These are phyloP conservation scores for Amborella trichopoda DNA, from an alignment of 164 flowering plant genomes.

Conservation along the genomic window DNA sequence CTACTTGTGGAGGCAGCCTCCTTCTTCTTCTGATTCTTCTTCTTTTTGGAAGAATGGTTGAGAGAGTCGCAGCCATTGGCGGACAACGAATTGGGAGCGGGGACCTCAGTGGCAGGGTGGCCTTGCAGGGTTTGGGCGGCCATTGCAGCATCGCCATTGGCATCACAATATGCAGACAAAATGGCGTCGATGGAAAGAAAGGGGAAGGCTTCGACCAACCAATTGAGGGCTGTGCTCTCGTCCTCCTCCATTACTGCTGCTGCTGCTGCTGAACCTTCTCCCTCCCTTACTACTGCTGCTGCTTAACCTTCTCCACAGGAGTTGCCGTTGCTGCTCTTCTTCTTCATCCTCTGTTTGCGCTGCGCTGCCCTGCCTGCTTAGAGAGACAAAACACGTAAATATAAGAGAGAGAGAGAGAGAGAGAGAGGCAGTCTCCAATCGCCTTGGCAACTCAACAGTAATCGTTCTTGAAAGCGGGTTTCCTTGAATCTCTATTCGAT, in stretches of 20 bases:
- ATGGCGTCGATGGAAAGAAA: slow-evolving; percentile 30
- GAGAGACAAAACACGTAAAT: background rate
- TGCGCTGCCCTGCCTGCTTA: background rate
- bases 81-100: slow-evolving; percentile 15
- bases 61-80: slow-evolving; percentile 9
- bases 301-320: background rate
- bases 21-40: slow-evolving; percentile 32
- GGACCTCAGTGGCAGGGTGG: slow-evolving; percentile 30
- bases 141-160: too few species aligned
- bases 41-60: too few species aligned
- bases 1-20: slow-evolving; percentile 49
- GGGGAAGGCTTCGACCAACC: slow-evolving; percentile 32
- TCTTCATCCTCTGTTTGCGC: slow-evolving; percentile 10
- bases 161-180: slow-evolving; percentile 22
- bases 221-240: slow-evolving; percentile 5
- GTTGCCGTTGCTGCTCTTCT: slow-evolving; percentile 17
- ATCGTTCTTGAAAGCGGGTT: too few species aligned
- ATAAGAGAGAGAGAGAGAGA: background rate
- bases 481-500: too few species aligned
- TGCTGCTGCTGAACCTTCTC: too few species aligned
- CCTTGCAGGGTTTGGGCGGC: slow-evolving; percentile 21
- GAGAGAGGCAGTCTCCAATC: background rate
- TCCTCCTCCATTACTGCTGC: slow-evolving; percentile 5
- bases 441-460: too few species aligned
- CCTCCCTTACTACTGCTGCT: too few species aligned